Conservation (phyloP, 345 rosid genomes). For the Rhodamnia rubescens region DNA sequence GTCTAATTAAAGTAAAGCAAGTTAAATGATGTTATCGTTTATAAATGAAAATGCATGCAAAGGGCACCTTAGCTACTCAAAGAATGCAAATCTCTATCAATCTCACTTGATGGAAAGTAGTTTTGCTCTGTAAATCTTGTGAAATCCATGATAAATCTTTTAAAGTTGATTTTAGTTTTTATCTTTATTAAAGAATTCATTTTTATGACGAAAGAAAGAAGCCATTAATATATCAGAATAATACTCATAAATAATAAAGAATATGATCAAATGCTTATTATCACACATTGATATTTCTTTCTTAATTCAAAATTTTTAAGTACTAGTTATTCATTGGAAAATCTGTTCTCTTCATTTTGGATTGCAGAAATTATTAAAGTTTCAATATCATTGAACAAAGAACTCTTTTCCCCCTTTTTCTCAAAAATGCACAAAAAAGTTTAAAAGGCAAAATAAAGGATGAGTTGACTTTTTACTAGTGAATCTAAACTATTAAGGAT, state of each 20-base stretch:
- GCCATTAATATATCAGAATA: no score
- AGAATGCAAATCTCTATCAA: no score
- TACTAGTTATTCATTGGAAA: background rate
- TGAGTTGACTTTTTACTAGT: no score
- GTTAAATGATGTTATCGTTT: background rate
- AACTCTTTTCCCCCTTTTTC: background rate
- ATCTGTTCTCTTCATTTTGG: background rate
- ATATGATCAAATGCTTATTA: background rate
- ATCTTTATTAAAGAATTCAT: no score
- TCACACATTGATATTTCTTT: no score
- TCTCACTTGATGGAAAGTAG: no score
- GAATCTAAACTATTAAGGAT: no score
- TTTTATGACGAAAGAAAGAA: no score
- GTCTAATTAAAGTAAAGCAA: background rate
- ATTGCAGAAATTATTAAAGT: background rate
- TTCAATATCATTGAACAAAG: background rate
- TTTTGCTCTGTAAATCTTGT: no score
- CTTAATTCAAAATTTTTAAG: background rate
- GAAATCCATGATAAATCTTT: no score
- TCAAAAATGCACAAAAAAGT: background rate
- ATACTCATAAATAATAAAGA: background rate
- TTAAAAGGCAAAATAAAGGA: background rate
- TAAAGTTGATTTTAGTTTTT: no score
- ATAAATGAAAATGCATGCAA: background rate
- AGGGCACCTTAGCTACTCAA: background rate